A percentile compares a stretch with the other conserved stretches of the same genome.
These are phyloP conservation scores for Plantago major DNA, from an alignment of 257 asterid genomes.

Conservation along the genomic window DNA sequence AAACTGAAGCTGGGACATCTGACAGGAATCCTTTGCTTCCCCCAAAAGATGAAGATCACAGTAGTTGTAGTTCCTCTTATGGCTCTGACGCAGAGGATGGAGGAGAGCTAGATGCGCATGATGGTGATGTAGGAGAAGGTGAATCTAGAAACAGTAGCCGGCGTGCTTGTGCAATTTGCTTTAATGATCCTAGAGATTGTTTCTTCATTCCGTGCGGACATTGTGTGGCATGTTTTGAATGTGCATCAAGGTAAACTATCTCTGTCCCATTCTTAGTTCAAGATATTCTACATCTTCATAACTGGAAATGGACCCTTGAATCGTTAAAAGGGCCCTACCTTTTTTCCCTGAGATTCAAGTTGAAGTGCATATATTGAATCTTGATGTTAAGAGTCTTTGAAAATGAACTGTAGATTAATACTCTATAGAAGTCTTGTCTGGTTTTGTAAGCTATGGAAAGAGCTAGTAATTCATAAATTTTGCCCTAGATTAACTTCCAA, in stretches of 20 bases:
- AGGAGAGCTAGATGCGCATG: conserved; percentile 27
- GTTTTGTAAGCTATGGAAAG: too few relatives aligned
- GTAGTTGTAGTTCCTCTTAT: conserved; percentile 51
- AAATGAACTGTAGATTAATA: too few relatives aligned
- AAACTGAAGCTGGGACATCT: conserved; percentile 25
- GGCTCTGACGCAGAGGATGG: conserved; percentile 46
- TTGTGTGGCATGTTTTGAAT: conserved; percentile 71
- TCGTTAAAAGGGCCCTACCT: background rate
- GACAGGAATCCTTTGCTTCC: conserved; percentile 58
- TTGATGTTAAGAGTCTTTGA: too few relatives aligned
- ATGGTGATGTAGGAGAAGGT: conserved; percentile 29
- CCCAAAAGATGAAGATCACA: conserved; percentile 43
- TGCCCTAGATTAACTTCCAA: too few relatives aligned
- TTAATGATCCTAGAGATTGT: conserved; percentile 74
- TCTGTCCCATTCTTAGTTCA: conserved; percentile 14
- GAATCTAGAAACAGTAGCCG: conserved; percentile 30
- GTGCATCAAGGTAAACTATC: conserved; percentile 59
- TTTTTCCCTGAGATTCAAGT: too few relatives aligned
- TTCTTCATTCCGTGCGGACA: conserved; percentile 94
- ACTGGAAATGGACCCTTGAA: background rate
- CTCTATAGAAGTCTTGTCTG: too few relatives aligned
- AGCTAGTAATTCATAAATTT: too few relatives aligned
- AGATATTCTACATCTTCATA: background rate
- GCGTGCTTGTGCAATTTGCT: conserved; percentile 74
- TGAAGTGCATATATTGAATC: too few relatives aligned